Evolutionary conservation across 306 rosid genomes (phyloP), one percentile per base, ranked within the genome.

Genomic region (Prunus campanulata): DNA sequence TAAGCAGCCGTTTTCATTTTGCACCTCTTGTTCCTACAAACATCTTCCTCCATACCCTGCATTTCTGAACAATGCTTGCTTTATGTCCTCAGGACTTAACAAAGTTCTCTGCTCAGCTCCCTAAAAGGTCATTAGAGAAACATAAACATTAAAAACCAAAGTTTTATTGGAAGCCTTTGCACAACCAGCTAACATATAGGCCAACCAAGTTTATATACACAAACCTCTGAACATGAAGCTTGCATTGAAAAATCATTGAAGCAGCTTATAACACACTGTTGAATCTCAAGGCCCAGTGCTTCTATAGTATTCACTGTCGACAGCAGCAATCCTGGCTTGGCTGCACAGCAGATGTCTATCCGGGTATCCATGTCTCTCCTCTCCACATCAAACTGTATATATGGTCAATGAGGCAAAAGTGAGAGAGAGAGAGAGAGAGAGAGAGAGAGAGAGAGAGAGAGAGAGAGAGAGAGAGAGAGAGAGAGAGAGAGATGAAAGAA

Each of bases 21-120:
- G 68, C 39, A 56, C 54, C 51, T 44, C 32, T 65, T n/a, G 0
- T 51, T 50, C 75, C 88, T 94, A 91, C 79, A 90, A 84, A 80
- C 95, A 91, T 78, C 88, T 87, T 22, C 97, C 98, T 79, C 98
- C 97, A 85, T 94, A 94, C 56, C 98, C 98, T 75, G 98, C 98
- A 85, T 88, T 94, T 87, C 97, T 89, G 94, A 94, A 94, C 24
- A 94, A 80, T 73, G 93, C 91, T 80, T 94, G 93, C 90, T 91
- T 91, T 85, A 94, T 83, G 39, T 91, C 98, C 73, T 90, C 97
- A 29, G 87, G 83, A 67, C 81, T 88, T 65, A 86, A 68, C 66
- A 86, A 52, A 75, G 79, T 79, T 72, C 87, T 84, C 88, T 91
- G 87, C 76, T 80, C 88, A 39, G 78, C 85, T 32, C 59, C 97